Percentiles rank a stretch among this genome's conserved stretches.
Conservation (phyloP, 1,284 basidiomycete genomes). For the Pyrrhoderma noxium region DNA sequence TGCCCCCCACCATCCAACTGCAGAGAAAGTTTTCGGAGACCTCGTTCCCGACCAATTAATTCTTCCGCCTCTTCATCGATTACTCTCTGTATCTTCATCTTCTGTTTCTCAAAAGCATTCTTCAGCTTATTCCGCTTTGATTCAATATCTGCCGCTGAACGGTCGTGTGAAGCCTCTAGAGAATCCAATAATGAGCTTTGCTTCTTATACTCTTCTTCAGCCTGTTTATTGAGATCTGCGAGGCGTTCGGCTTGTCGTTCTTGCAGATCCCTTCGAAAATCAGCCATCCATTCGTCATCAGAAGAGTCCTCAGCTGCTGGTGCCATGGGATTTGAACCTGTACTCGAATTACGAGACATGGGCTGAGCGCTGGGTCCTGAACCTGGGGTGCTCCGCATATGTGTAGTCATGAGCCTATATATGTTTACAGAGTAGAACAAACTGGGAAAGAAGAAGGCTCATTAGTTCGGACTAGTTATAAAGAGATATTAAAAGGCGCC, state of each 20-base stretch:
- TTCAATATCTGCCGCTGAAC: background rate
- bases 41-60: slow-evolving; percentile 10
- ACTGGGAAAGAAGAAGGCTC: too few relatives aligned
- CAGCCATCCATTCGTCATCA: slow-evolving; percentile 9
- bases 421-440: too few relatives aligned
- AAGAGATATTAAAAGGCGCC: too few relatives aligned
- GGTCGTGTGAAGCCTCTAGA: background rate
- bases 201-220: background rate
- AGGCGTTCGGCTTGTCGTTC: background rate
- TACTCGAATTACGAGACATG: slow-evolving; percentile 1
- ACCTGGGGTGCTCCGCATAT: background rate
- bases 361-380: slow-evolving; percentile 8
- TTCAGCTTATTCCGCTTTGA: background rate
- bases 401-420: too few relatives aligned
- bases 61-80: slow-evolving; percentile 6
- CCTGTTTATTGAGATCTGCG: slow-evolving; percentile 1
- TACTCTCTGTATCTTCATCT: background rate
- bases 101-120: background rate
- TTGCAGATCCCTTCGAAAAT: slow-evolving; percentile 3
- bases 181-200: background rate
- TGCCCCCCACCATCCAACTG: background rate
- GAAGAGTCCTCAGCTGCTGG: background rate
- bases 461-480: too few relatives aligned
- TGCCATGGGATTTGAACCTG: background rate
- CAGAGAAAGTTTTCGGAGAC: slow-evolving; percentile 8